Evolutionary conservation across 164 flowering plant species (phyloP).

Genomic region (Chloranthus sessilifolius): DNA sequence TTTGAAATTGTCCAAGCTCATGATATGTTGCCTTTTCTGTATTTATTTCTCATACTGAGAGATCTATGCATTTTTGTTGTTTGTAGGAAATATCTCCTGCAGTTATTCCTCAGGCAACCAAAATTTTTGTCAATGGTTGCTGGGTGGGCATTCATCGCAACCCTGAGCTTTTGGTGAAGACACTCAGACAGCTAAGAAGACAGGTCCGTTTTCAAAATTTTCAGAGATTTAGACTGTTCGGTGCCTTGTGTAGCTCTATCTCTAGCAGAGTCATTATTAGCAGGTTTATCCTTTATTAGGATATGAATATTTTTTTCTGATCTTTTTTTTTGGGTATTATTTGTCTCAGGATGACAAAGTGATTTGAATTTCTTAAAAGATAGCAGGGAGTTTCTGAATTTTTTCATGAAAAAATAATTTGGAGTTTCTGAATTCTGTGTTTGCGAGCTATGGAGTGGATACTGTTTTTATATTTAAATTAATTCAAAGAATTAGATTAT

Average conservation of each 20-base stretch:
- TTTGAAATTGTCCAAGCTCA: not conserved
- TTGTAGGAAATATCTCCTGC: constrained; percentile 94
- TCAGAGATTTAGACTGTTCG: no score
- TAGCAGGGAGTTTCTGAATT: no score
- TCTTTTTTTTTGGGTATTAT: not conserved
- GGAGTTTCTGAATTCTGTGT: no score
- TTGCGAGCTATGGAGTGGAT: no score
- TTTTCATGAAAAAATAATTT: no score
- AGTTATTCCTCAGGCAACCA: constrained; percentile 90
- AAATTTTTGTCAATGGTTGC: constrained; percentile 96
- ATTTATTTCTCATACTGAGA: no score
- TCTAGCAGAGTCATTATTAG: no score
- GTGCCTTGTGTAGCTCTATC: no score
- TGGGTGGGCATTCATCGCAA: constrained; percentile 99
- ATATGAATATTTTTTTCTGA: not conserved
- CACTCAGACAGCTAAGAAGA: constrained; percentile 74
- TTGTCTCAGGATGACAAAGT: no score
- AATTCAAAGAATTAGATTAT: no score
- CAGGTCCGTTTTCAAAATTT: constrained; percentile 41
- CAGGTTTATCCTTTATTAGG: not conserved
- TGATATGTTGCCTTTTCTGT: not conserved
- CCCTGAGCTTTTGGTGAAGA: constrained; percentile 89
- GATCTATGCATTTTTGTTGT: not conserved
- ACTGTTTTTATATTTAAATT: no score
- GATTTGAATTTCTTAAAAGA: no score